Conservation (phyloP, 495 filamentous ascomycete species). For the Aspergillus sparsus region DNA sequence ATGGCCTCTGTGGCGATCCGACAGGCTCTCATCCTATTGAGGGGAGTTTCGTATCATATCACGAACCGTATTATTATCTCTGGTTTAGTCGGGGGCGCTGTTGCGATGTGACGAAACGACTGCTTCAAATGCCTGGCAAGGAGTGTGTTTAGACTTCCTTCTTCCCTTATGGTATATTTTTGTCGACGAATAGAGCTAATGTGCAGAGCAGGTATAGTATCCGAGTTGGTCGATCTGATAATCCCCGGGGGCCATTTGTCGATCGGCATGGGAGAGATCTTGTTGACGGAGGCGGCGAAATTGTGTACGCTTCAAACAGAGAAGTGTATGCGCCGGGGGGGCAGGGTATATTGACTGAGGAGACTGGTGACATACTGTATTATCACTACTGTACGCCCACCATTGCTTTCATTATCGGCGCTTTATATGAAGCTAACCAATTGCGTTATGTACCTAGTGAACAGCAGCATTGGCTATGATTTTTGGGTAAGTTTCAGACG, state of each 20-base stretch:
- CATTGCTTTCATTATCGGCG: neutral
- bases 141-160: constrained; percentile 52
- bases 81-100: constrained; percentile 72
- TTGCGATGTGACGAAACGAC: constrained; percentile 55
- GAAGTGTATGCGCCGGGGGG: constrained; percentile 52
- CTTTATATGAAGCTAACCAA: constrained; percentile 2
- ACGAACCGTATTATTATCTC: constrained; percentile 64
- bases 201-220: constrained; percentile 41
- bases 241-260: constrained; percentile 41
- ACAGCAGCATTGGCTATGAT: constrained; percentile 43
- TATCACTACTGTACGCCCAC: constrained; percentile 46
- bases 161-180: neutral
- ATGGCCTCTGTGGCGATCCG: constrained; percentile 37
- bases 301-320: constrained; percentile 49
- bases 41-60: constrained; percentile 57
- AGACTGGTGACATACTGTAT: constrained; percentile 43
- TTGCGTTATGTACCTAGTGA: constrained; percentile 31
- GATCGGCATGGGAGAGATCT: constrained; percentile 42
- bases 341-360: constrained; percentile 41
- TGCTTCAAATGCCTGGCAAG: constrained; percentile 54
- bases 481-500: constrained; percentile 33
- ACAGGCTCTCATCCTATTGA: constrained; percentile 42
- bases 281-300: constrained; percentile 43
- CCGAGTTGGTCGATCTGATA: constrained; percentile 42
- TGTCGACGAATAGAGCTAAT: constrained; percentile 11